These are phyloP conservation scores for Lasiosphaeria hispida DNA, from an alignment of 495 filamentous ascomycete species.

Conservation along the genomic window DNA sequence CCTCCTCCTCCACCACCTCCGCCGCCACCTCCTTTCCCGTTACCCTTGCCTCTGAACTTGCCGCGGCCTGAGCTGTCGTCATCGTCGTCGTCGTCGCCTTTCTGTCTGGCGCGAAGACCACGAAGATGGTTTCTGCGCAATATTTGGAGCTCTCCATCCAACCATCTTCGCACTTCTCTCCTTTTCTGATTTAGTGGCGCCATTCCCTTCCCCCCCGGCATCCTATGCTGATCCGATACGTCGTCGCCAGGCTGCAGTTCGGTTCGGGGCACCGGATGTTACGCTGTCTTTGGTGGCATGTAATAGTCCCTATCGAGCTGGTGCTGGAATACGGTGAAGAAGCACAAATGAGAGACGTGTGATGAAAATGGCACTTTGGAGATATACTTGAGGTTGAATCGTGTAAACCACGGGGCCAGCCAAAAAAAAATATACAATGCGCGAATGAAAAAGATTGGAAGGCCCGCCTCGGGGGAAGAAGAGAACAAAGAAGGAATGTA, in stretches of 20 bases:
- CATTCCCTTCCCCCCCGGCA: slow-evolving; percentile 30
- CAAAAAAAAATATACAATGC: slow-evolving; percentile 12
- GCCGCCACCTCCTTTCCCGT: neutral
- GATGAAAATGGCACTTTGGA: neutral
- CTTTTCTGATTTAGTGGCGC: slow-evolving; percentile 24
- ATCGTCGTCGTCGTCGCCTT: slow-evolving; percentile 9
- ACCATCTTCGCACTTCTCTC: slow-evolving; percentile 10
- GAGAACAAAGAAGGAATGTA: slow-evolving; percentile 19
- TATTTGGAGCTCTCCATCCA: slow-evolving; percentile 2
- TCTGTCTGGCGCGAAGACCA: slow-evolving; percentile 13
- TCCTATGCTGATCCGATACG: slow-evolving; percentile 17
- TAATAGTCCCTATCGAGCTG: neutral
- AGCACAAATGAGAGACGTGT: neutral
- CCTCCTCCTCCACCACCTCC: neutral
- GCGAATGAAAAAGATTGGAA: slow-evolving; percentile 12
- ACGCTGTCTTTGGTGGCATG: slow-evolving; percentile 10
- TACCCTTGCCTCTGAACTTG: slow-evolving; percentile 1
- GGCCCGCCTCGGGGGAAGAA: slow-evolving; percentile 21
- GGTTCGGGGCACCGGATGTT: slow-evolving; percentile 19
- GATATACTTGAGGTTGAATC: slow-evolving; percentile 2
- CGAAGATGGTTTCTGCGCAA: slow-evolving; percentile 4
- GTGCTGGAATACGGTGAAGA: neutral
- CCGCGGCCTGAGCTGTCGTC: neutral
- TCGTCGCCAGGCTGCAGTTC: slow-evolving; percentile 16
- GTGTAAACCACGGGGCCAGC: slow-evolving; percentile 8